Conservation (phyloP, 306 rosid species). For the Inga laurina region DNA sequence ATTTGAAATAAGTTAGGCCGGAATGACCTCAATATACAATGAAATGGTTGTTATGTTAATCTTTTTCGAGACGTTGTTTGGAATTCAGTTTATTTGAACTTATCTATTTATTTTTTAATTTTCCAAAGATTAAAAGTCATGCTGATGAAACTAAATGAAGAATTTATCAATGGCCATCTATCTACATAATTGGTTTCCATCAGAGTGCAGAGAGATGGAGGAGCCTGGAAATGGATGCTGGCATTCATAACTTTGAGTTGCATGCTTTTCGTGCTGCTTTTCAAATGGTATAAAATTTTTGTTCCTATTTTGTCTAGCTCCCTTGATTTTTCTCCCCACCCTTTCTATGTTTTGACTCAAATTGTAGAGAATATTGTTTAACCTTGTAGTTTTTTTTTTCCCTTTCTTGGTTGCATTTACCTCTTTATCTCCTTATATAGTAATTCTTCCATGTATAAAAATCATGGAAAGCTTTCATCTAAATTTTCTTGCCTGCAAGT, state of each 20-base stretch:
- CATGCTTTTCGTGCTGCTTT: constrained; percentile 92
- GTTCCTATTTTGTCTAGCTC: constrained; percentile 20
- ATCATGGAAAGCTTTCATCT: constrained; percentile 5
- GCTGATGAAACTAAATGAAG: constrained; percentile 1
- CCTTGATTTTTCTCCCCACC: constrained; percentile 1
- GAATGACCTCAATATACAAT: background rate
- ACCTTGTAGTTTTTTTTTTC: constrained; percentile 12
- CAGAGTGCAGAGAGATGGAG: constrained; percentile 99
- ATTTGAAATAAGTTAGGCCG: background rate
- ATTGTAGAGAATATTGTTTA: background rate
- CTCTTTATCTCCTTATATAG: background rate
- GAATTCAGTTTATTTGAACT: constrained; percentile 5
- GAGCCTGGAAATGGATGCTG: constrained; percentile 63
- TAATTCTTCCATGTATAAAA: background rate
- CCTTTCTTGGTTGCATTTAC: background rate
- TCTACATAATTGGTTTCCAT: constrained; percentile 14
- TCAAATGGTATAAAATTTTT: constrained; percentile 69
- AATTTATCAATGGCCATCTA: background rate
- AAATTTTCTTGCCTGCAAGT: constrained; percentile 18
- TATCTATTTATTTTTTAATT: background rate
- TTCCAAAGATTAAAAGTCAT: background rate
- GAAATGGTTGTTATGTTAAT: background rate
- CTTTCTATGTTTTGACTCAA: constrained; percentile 8
- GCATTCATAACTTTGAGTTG: constrained; percentile 83
- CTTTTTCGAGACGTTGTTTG: background rate